A percentile compares a stretch with the other conserved stretches of the same genome.
These are phyloP conservation scores for Sungouiella blattae DNA, from an alignment of 805 yeast genomes.

Conservation along the genomic window DNA sequence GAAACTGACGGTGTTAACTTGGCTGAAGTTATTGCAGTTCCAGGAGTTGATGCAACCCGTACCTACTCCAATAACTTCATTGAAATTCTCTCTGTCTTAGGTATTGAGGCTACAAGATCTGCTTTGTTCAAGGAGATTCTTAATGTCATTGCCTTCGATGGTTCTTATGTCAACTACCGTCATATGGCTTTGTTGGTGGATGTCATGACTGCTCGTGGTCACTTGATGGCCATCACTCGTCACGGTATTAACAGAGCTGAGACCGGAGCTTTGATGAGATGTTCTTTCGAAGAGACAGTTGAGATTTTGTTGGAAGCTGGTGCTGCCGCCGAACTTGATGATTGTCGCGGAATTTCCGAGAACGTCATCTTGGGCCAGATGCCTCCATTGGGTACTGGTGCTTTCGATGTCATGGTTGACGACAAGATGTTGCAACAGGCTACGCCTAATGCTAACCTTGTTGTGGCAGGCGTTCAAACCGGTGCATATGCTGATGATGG, in stretches of 20 bases:
- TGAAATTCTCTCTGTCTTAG: conserved; percentile 89
- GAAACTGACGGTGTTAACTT: conserved; percentile 98
- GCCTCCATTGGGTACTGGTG: conserved; percentile 98
- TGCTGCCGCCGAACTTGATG: conserved; percentile 95
- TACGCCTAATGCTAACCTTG: conserved; percentile 45
- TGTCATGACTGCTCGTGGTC: conserved; percentile 98
- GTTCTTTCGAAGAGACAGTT: conserved; percentile 98
- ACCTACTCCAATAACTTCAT: conserved; percentile 96
- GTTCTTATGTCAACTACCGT: conserved; percentile 98
- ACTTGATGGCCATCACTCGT: conserved; percentile 97
- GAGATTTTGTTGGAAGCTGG: conserved; percentile 97
- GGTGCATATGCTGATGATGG: conserved; percentile 47
- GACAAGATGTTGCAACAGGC: conserved; percentile 74
- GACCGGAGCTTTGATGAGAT: conserved; percentile 98
- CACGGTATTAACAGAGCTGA: conserved; percentile 99
- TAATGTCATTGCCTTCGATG: conserved; percentile 98
- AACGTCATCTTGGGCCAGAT: conserved; percentile 96
- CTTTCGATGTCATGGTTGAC: conserved; percentile 92
- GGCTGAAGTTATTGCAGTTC: conserved; percentile 90
- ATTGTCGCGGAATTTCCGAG: conserved; percentile 97
- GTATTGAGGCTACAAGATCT: conserved; percentile 97
- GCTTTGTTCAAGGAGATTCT: conserved; percentile 91
- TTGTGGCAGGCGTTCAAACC: conserved; percentile 28
- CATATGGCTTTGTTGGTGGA: conserved; percentile 97
- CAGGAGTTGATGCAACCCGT: conserved; percentile 88